Base-by-base conservation (phyloP, 2,329 filamentous ascomycete species). In the Sarocladium brachiariae region DNA sequence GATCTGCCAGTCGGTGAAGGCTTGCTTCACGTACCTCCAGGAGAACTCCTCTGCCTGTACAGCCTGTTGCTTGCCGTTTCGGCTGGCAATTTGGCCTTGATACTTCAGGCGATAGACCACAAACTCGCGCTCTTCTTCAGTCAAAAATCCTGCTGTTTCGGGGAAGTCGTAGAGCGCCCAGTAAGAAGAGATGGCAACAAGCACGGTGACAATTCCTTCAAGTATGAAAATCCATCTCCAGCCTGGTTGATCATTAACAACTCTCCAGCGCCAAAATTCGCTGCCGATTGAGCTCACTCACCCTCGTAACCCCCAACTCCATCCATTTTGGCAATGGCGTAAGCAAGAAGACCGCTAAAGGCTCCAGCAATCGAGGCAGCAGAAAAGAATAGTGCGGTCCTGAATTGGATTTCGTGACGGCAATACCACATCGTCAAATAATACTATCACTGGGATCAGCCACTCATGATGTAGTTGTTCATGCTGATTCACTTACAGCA, bases 131-230 rank as follows among this genome's bases (percentile, higher is more conserved):
- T 95, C 88, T 30, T 81, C 77, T 8, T 81, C 77, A 0, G 80
- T 83, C 19, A 95, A 74, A 62, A 95, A 95, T 0, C 58, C 77
- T 0, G 89, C 87, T 21, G 86, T 81, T 55, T 89, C 87, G 0
- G 90, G 90, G 57, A 89, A 95, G 59, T 95, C 89, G 57, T 87
- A 77, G 1, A 95, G 79, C 55, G 83, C 72, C 71, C 81, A 91
- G 66, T 86, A 90, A 1, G 81, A 81, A 1, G 73, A 58, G 3
- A 83, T 52, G 1, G 87, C 88, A 4, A 89, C 75, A 1, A 89
- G 1, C 1, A 89, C 75, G 0, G 87, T 89, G 0, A 74, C 76
- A 1, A 89, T 74, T 1, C 87, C 87, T 66, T 87, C 82, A 5
- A 87, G 74, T 35, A 87, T 80, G 53, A 84, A 84, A 50, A 84